These are phyloP conservation scores for Lycium barbarum DNA, from an alignment of 257 asterid species.

Conservation along the genomic window DNA sequence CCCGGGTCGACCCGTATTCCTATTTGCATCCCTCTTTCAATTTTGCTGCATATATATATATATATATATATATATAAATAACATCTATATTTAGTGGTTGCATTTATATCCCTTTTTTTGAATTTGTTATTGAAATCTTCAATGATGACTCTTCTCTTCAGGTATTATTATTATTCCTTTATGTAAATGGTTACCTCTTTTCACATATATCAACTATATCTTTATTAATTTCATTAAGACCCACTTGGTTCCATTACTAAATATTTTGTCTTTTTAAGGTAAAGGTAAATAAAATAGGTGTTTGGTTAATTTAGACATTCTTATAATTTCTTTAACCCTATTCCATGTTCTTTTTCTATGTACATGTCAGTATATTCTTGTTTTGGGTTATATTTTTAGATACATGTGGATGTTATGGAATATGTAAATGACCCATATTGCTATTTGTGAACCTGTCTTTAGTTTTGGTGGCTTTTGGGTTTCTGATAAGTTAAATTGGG, in stretches of 20 bases:
- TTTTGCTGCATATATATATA: background rate
- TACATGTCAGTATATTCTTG: background rate
- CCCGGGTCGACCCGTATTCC: constrained; percentile 19
- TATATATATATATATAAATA: no score
- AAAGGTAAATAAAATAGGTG: background rate
- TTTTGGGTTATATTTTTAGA: background rate
- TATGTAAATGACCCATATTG: background rate
- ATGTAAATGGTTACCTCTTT: no score
- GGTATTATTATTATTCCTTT: background rate
- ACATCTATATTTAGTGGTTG: background rate
- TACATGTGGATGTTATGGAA: background rate
- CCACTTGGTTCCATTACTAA: background rate
- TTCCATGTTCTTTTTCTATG: background rate
- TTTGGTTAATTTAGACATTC: background rate
- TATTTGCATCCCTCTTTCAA: constrained; percentile 4
- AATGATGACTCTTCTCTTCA: constrained; percentile 41
- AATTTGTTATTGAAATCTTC: constrained; percentile 27
- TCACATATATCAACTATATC: no score
- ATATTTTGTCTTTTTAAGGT: background rate
- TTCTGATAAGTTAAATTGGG: background rate
- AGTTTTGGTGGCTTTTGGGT: background rate
- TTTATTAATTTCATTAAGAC: background rate
- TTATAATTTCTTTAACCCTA: background rate
- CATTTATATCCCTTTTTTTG: background rate
- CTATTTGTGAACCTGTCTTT: constrained; percentile 3